Conservation (phyloP, 192 early-diverging fungal genomes). For the Coemansia sp. region DNA sequence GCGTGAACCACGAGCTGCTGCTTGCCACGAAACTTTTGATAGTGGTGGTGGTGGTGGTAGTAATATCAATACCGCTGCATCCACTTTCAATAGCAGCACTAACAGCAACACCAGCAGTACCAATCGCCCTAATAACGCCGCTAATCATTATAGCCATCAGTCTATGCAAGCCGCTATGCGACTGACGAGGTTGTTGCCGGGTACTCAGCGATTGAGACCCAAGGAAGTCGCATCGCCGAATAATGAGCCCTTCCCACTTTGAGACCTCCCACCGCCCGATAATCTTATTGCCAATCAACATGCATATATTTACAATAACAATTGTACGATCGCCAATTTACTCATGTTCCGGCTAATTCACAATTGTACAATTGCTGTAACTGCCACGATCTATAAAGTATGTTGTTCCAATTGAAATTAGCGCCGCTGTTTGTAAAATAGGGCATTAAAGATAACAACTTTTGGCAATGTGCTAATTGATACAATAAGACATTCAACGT, state of each 20-base stretch:
- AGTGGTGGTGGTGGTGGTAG: background rate
- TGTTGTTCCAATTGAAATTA: background rate
- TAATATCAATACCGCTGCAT: background rate
- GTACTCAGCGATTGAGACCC: constrained; percentile 15
- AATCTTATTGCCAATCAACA: background rate
- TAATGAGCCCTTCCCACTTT: background rate
- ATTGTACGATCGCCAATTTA: background rate
- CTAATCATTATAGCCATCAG: constrained; percentile 14
- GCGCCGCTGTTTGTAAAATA: background rate
- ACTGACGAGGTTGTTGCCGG: constrained; percentile 28
- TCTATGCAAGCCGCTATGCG: constrained; percentile 21
- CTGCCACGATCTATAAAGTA: background rate
- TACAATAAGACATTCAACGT: background rate
- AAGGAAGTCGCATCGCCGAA: background rate
- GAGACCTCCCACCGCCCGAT: background rate
- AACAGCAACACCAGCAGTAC: background rate
- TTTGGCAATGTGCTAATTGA: background rate
- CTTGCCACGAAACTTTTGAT: background rate
- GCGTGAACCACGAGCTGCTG: constrained; percentile 44
- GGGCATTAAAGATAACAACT: background rate
- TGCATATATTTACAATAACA: background rate
- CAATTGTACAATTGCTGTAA: constrained; percentile 3
- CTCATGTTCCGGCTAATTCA: background rate
- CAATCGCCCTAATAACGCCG: background rate
- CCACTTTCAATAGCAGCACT: constrained; percentile 7